Evolutionary conservation across 2,329 filamentous ascomycete genomes (phyloP).

Genomic region (Talaromyces sp.): DNA sequence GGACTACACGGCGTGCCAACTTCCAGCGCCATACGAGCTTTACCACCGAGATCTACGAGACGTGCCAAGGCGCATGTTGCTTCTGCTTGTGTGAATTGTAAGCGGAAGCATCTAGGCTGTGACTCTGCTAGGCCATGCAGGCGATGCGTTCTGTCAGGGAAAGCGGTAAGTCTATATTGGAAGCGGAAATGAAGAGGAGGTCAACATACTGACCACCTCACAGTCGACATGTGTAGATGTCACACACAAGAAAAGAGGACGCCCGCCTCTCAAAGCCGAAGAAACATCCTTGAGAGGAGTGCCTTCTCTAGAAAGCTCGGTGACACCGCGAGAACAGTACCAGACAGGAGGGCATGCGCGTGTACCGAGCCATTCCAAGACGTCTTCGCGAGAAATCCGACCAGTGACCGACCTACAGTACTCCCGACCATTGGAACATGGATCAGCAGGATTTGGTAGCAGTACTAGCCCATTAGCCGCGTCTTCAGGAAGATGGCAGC

Average conservation of each 20-base stretch:
- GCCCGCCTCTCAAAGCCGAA: slow-evolving; percentile 41
- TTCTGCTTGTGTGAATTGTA: slow-evolving; percentile 46
- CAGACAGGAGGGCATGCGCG: slow-evolving; percentile 23
- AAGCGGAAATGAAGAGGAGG: slow-evolving; percentile 10
- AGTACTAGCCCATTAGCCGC: slow-evolving; percentile 20
- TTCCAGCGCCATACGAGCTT: slow-evolving; percentile 19
- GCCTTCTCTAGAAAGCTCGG: slow-evolving; percentile 24
- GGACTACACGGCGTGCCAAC: slow-evolving; percentile 18
- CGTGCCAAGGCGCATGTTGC: slow-evolving; percentile 46
- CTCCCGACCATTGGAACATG: slow-evolving; percentile 14
- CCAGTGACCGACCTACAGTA: slow-evolving; percentile 36
- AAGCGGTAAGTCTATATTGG: slow-evolving; percentile 36
- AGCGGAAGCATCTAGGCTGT: slow-evolving; percentile 45
- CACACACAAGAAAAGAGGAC: slow-evolving; percentile 44
- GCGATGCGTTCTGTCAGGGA: slow-evolving; percentile 43
- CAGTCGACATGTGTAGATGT: slow-evolving; percentile 44
- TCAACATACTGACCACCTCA: slow-evolving; percentile 2
- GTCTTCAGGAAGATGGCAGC: slow-evolving; percentile 31
- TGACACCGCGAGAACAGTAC: slow-evolving; percentile 22
- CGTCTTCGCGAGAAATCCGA: slow-evolving; percentile 35
- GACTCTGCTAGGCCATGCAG: slow-evolving; percentile 43
- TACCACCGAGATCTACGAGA: slow-evolving; percentile 37
- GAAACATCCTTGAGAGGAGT: slow-evolving; percentile 33
- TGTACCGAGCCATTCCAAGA: slow-evolving; percentile 27
- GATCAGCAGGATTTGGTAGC: slow-evolving; percentile 19